A percentile compares a stretch with the other conserved stretches of the same genome.
phyloP scores from a whole-genome alignment of 495 filamentous ascomycete species.

The Amniculicola lignicola region DNA sequence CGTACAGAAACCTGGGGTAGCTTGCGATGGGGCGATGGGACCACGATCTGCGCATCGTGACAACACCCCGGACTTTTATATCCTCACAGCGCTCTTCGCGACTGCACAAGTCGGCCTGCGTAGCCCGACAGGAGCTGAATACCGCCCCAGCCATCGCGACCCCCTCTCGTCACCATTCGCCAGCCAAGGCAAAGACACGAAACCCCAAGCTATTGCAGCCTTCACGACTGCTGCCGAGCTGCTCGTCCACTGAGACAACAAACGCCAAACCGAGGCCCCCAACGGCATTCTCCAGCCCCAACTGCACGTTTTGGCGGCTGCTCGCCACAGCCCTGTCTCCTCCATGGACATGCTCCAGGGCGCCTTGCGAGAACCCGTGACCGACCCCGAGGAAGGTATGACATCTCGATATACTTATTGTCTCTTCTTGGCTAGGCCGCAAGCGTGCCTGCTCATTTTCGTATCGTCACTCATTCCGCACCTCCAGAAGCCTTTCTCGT shows the following conservation, averaged over 20 bases:
- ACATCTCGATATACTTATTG: background rate
- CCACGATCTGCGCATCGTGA: too few relatives aligned
- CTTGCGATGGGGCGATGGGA: too few relatives aligned
- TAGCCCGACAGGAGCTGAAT: background rate
- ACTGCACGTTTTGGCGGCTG: background rate
- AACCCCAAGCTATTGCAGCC: conserved; percentile 1
- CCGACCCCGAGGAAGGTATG: conserved; percentile 41
- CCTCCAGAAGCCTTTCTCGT: conserved; percentile 78
- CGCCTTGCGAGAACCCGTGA: conserved; percentile 36
- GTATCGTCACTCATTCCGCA: background rate
- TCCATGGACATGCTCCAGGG: conserved; percentile 36
- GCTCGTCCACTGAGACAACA: too few relatives aligned
- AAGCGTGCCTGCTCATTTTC: background rate
- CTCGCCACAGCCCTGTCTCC: background rate
- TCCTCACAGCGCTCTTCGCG: too few relatives aligned
- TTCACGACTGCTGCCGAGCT: conserved; percentile 18
- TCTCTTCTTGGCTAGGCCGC: background rate
- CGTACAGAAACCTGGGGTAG: too few relatives aligned
- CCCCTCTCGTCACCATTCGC: background rate
- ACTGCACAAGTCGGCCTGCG: too few relatives aligned
- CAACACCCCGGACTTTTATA: too few relatives aligned
- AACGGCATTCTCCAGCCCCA: too few relatives aligned
- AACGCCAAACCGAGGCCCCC: too few relatives aligned
- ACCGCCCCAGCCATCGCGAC: background rate
- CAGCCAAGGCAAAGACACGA: conserved; percentile 4